phyloP scores from a whole-genome alignment of 208 protist genomes.

The Trypanosoma avium region DNA sequence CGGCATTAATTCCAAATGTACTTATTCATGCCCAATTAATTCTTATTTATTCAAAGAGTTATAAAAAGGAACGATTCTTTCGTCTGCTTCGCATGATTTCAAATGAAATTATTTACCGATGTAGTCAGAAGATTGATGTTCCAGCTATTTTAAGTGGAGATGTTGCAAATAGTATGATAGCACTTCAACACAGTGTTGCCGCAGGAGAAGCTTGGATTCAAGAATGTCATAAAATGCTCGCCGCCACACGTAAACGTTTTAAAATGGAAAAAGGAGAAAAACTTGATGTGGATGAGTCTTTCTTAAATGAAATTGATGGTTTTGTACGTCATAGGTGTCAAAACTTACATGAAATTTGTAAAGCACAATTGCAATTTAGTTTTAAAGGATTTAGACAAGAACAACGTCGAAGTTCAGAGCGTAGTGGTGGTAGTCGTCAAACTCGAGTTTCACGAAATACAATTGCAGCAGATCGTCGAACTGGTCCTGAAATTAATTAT shows the following conservation, averaged over 20 bases:
- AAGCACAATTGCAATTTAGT: conserved; percentile 96
- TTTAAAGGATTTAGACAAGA: conserved; percentile 55
- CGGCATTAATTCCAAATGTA: conserved; percentile 87
- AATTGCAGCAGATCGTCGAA: not conserved
- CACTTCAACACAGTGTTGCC: conserved; percentile 88
- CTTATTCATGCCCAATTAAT: conserved; percentile 94
- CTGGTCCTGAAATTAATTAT: conserved; percentile 3
- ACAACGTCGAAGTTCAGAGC: conserved; percentile 20
- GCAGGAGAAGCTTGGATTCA: conserved; percentile 93
- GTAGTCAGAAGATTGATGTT: conserved; percentile 92
- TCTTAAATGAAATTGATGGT: conserved; percentile 97
- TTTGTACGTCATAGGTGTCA: conserved; percentile 97
- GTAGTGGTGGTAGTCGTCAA: conserved; percentile 20
- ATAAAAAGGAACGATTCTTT: conserved; percentile 95
- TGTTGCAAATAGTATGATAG: conserved; percentile 88
- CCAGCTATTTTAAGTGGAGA: conserved; percentile 94
- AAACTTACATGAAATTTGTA: conserved; percentile 97
- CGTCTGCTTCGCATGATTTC: conserved; percentile 94
- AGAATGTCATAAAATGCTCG: conserved; percentile 88
- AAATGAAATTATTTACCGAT: conserved; percentile 96
- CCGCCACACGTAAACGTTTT: conserved; percentile 77
- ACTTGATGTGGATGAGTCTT: conserved; percentile 91
- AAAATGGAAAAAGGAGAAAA: conserved; percentile 83
- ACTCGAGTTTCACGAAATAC: conserved; percentile 12
- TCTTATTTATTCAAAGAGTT: conserved; percentile 91